Evolutionary conservation across 768 basidiomycete genomes (phyloP).

Genomic region (Collybiopsis confluens): DNA sequence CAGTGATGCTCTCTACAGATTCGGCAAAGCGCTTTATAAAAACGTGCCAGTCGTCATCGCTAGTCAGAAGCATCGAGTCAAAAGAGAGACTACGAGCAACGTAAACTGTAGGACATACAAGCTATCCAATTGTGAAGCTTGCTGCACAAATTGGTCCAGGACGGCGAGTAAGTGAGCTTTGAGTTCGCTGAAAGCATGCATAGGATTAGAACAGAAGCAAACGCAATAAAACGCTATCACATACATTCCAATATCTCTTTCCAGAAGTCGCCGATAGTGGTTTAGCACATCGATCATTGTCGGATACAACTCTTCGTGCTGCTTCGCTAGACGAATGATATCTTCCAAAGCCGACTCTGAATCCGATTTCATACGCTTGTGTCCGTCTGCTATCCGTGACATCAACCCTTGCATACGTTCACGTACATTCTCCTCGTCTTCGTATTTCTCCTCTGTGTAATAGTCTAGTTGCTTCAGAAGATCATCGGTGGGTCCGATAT

Average conservation of each 20-base stretch:
- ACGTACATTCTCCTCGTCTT: conserved; percentile 83
- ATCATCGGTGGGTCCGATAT: conserved; percentile 69
- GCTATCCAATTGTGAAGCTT: conserved; percentile 52
- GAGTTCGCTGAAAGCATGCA: conserved; percentile 40
- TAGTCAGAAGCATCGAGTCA: conserved; percentile 19
- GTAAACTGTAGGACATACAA: conserved; percentile 42
- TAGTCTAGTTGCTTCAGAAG: conserved; percentile 78
- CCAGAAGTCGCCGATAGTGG: conserved; percentile 51
- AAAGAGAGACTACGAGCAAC: too few relatives aligned
- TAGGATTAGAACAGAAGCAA: neutral
- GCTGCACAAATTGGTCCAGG: conserved; percentile 62
- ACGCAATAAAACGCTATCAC: conserved; percentile 24
- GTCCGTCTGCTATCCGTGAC: conserved; percentile 17
- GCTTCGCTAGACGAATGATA: conserved; percentile 53
- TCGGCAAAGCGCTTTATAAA: conserved; percentile 58
- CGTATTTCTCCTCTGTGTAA: conserved; percentile 85
- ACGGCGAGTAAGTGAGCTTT: conserved; percentile 58
- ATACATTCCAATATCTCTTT: conserved; percentile 59
- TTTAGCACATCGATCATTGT: conserved; percentile 57
- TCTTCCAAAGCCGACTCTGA: conserved; percentile 45
- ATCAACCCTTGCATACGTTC: conserved; percentile 48
- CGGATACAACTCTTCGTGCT: conserved; percentile 60
- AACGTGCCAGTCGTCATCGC: conserved; percentile 61
- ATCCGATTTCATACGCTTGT: conserved; percentile 37
- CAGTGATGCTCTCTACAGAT: conserved; percentile 65